Conservation (phyloP, 805 yeast genomes). For the Ogataea sp. region DNA sequence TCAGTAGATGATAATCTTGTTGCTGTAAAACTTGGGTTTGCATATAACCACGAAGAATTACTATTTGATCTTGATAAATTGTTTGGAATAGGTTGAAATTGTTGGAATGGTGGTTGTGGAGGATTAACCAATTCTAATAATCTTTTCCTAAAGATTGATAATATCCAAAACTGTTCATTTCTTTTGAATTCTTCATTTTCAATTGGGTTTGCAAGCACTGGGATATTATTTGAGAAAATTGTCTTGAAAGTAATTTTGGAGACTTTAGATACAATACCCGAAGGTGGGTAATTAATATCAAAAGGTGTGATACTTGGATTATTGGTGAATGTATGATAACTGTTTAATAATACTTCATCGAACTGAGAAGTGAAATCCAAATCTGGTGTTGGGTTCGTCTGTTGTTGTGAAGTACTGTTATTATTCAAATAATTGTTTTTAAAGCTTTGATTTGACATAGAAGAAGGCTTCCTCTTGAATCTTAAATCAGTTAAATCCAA, state of each 20-base stretch:
- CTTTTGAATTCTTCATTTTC: background rate
- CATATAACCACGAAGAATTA: conserved; percentile 24
- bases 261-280: conserved; percentile 54
- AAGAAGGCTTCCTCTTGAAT: background rate
- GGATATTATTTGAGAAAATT: conserved; percentile 9
- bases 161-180: background rate
- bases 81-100: conserved; percentile 6
- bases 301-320: conserved; percentile 65
- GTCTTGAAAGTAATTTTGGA: conserved; percentile 44
- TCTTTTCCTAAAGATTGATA: conserved; percentile 21
- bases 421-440: background rate
- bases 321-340: conserved; percentile 39
- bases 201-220: background rate
- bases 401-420: background rate
- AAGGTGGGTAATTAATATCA: conserved; percentile 56
- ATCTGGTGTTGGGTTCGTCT: too few relatives aligned
- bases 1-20: conserved; percentile 25
- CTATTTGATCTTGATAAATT: conserved; percentile 4
- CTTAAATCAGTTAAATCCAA: background rate
- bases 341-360: conserved; percentile 35
- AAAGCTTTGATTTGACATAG: background rate
- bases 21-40: conserved; percentile 21
- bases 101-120: conserved; percentile 6
- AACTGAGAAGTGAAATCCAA: conserved; percentile 28
- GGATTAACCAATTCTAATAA: conserved; percentile 15